Evolutionary conservation across 2,329 filamentous ascomycete species (phyloP), one percentile per base, ranked within the genome.

Genomic region (Phialophora chinensis): DNA sequence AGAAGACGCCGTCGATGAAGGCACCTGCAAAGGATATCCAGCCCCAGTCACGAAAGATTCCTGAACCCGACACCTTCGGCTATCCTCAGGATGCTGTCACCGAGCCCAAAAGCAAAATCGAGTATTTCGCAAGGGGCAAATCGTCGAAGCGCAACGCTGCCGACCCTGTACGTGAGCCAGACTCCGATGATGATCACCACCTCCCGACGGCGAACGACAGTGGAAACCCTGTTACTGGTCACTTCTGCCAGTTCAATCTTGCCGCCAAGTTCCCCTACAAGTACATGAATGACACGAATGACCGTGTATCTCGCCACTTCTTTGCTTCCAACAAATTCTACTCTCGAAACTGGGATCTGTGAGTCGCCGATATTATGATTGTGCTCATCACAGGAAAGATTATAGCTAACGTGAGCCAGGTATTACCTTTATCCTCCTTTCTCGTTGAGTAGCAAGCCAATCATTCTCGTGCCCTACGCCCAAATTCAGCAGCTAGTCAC

Each of bases 271-370:
- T 78, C 60, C 80, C 80, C 3, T 82, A 82, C 73, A 80, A 77
- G 63, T 79, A 78, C 65, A 71, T 83, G 59, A 74, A 75, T 10
- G 68, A 76, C 4, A 63, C 73, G 12, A 71, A 75, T 31, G 74
- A 79, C 56, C 63, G 54, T 27, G 76, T 81, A 42, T 77, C 78
- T 4, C 71, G 73, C 38, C 69, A 63, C 8, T 82, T 79, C 68
- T 83, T 82, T 63, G 77, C 77, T 20, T 68, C 65, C 5, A 79
- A 77, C 2, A 77, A 81, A 60, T 80, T 83, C 69, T 86, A 85
- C 72, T 78, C 81, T 1, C 84, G 87, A 66, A 74, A 80, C 11
- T 97, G 93, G 93, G 88, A 94, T 69, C 80, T 96, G 91, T 95
- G 82, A 83, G 89, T 83, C 3, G 23, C 6, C 7, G 14, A n/a